Evolutionary conservation across 306 rosid genomes (phyloP), one percentile per base, ranked within the genome.

Genomic region (Delonix regia): DNA sequence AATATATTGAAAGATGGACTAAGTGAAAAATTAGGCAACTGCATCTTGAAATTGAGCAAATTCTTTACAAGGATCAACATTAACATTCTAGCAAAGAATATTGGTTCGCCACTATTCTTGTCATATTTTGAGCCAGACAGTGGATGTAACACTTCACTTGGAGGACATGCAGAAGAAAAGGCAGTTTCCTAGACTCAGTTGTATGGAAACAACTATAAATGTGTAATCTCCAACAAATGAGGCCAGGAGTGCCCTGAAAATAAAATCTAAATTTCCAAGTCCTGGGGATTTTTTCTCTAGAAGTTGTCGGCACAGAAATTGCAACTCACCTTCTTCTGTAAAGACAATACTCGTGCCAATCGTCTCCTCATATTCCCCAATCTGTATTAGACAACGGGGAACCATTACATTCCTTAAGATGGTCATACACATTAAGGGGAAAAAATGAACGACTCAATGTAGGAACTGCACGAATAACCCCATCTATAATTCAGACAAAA

Each of bases 351-450:
- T 86, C 8, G 94, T 87, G 64, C 97, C 96, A 42, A 94, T 80
- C 30, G 94, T 82, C 88, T 90, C 97, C 59, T 89, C 88, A 47
- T 90, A 94, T 69, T 91, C 87, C 47, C 98, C 98, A 5, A 91
- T 81, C 97, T 91, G 85, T n/a, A 41, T 28, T 28, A 47, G 66
- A 78, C 81, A 78, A 67, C 61, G 68, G 76, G 34, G 36, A 60
- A 42, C 69, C 42, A 78, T 30, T 14, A 65, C 36, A 74, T 70
- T 56, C 57, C 65, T 73, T 47, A 57, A 33, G 7, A 66, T 69
- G 61, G 36, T 41, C 66, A 51, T 62, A 51, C 21, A 13, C 53
- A 33, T 30, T 81, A 10, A 42, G 16, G 10, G 76, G 33, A 72
- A 45, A 65, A 67, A 4, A n/a, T 18, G 28, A 33, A 7, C 0